Conservation (phyloP, 1,284 basidiomycete genomes). For the Trichosporon coremiiforme region DNA sequence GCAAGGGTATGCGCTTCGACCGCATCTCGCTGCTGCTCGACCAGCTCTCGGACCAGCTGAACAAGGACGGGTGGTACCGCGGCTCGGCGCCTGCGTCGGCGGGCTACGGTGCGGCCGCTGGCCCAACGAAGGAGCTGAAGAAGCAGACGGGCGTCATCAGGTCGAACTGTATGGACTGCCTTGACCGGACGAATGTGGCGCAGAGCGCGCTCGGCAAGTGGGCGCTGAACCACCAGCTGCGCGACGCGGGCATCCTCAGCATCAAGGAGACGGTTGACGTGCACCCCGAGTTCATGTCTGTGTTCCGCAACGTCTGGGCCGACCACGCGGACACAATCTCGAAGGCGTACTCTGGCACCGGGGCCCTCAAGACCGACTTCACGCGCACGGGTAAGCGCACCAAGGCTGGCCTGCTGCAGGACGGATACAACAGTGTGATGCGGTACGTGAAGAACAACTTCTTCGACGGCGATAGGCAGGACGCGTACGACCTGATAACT, state of each 20-base stretch:
- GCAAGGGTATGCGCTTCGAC: constrained; percentile 94
- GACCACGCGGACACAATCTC: constrained; percentile 94
- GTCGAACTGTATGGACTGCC: constrained; percentile 78
- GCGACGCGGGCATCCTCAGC: constrained; percentile 68
- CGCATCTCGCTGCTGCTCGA: constrained; percentile 83
- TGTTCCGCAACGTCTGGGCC: constrained; percentile 96
- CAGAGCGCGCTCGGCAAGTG: constrained; percentile 86
- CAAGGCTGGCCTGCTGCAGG: constrained; percentile 74
- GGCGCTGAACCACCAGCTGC: constrained; percentile 78
- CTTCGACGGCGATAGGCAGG: constrained; percentile 92
- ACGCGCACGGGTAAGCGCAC: constrained; percentile 91
- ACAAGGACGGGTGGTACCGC: constrained; percentile 66
- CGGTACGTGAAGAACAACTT: constrained; percentile 97
- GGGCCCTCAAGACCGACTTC: constrained; percentile 95
- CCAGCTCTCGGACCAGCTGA: constrained; percentile 71
- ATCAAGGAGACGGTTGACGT: constrained; percentile 72
- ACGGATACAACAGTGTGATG: constrained; percentile 83
- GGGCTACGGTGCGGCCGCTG: constrained; percentile 26
- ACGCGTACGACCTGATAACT: constrained; percentile 91
- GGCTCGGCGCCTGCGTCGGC: constrained; percentile 32
- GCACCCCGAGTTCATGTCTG: constrained; percentile 72
- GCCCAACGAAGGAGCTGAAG: constrained; percentile 33
- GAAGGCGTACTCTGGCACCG: constrained; percentile 90
- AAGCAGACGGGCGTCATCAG: constrained; percentile 57
- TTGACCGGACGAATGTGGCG: constrained; percentile 96